phyloP scores from a whole-genome alignment of 306 rosid genomes.

The Rubus idaeus region DNA sequence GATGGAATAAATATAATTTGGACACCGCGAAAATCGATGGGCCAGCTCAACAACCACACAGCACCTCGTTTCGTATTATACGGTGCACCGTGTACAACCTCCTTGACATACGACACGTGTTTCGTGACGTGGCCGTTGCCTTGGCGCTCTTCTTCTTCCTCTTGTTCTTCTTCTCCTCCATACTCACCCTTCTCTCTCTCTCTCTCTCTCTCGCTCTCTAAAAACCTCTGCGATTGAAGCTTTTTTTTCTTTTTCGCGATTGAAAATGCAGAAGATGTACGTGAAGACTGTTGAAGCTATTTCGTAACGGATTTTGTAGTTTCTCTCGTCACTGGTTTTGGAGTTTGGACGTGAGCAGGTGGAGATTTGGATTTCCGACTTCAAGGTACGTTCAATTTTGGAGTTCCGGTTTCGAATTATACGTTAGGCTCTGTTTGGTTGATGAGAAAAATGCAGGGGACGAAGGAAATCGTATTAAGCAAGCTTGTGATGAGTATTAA shows the following conservation, averaged over 20 bases:
- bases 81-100: conserved; percentile 43
- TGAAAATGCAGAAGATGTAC: conserved; percentile 25
- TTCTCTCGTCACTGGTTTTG: not conserved
- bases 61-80: conserved; percentile 44
- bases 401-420: not conserved
- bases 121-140: conserved; percentile 70
- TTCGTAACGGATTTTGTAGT: too few species aligned
- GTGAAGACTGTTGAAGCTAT: conserved; percentile 25
- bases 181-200: conserved; percentile 25
- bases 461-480: conserved; percentile 11
- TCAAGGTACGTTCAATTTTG: conserved; percentile 54
- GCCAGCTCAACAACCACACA: conserved; percentile 80
- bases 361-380: conserved; percentile 16
- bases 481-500: not conserved
- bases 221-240: too few species aligned
- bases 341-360: conserved; percentile 14
- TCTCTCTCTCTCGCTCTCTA: conserved; percentile 15
- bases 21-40: conserved; percentile 54
- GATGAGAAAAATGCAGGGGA: conserved; percentile 22
- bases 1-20: conserved; percentile 38
- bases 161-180: conserved; percentile 17
- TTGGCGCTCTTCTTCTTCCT: conserved; percentile 46
- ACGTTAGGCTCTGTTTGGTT: conserved; percentile 24
- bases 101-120: conserved; percentile 68
- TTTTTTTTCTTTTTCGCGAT: conserved; percentile 13